Conservation (phyloP, 139 green algal genomes). For the Pseudopediastrum boryanum region DNA sequence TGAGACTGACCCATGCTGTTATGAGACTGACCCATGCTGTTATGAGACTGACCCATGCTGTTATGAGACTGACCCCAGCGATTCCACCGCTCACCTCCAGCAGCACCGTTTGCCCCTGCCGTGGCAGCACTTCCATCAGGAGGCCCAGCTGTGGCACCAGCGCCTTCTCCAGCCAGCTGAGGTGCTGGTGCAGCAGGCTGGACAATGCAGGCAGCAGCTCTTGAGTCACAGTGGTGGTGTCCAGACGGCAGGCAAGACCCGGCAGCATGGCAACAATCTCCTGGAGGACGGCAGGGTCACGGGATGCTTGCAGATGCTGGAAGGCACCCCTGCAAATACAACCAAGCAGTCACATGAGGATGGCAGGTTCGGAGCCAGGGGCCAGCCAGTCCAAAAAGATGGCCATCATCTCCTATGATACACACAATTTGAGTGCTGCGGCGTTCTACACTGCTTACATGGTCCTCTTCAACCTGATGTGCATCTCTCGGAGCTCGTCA, state of each 20-base stretch:
- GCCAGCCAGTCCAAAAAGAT: no score
- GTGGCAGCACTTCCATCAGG: constrained; percentile 51
- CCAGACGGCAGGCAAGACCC: constrained; percentile 28
- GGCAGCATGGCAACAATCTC: constrained; percentile 38
- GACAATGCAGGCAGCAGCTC: constrained; percentile 43
- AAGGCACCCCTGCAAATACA: constrained; percentile 11
- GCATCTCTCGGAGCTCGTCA: no score
- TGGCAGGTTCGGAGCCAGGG: no score
- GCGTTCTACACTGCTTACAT: no score
- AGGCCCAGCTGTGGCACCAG: constrained; percentile 33
- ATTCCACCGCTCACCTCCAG: constrained; percentile 25
- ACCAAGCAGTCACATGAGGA: not conserved
- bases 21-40: not conserved
- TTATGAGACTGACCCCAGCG: not conserved
- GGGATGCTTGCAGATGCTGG: constrained; percentile 22
- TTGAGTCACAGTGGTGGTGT: not conserved
- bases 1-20: not conserved
- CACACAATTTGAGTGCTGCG: no score
- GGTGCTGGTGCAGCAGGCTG: constrained; percentile 32
- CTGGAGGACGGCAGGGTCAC: constrained; percentile 36
- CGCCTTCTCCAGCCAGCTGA: constrained; percentile 25
- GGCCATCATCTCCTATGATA: no score
- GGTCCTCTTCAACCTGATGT: no score
- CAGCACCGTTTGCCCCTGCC: constrained; percentile 14
- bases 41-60: not conserved